phyloP scores from a whole-genome alignment of 169 alveolate genomes.

The Cryptosporidium xiaoi region DNA sequence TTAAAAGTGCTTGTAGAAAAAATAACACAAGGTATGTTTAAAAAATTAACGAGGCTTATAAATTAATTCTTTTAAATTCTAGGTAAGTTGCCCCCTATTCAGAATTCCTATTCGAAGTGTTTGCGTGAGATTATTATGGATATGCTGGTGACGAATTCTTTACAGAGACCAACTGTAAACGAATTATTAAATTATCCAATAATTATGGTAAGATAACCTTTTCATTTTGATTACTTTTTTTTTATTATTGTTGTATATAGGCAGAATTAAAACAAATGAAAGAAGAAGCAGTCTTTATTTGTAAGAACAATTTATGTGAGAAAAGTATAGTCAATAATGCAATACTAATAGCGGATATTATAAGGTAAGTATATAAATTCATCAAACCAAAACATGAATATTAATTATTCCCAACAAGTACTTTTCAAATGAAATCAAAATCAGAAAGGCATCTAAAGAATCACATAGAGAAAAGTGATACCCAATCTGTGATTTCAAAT shows the following conservation, averaged over 20 bases:
- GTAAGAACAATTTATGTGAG: slow-evolving; percentile 22
- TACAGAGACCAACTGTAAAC: slow-evolving; percentile 61
- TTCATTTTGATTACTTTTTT: not conserved
- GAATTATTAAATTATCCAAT: slow-evolving; percentile 51
- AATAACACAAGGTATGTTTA: slow-evolving; percentile 77
- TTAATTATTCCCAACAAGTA: too few species aligned
- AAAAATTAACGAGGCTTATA: not conserved
- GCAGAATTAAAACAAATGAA: slow-evolving; percentile 42
- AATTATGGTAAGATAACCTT: slow-evolving; percentile 55
- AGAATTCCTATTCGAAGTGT: slow-evolving; percentile 30
- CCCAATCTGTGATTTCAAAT: too few species aligned
- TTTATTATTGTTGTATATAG: not conserved
- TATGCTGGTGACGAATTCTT: slow-evolving; percentile 43
- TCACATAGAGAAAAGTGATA: too few species aligned
- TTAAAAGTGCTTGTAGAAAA: slow-evolving; percentile 88
- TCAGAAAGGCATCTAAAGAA: too few species aligned
- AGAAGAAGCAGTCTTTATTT: slow-evolving; percentile 40
- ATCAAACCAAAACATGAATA: too few species aligned
- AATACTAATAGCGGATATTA: slow-evolving; percentile 20
- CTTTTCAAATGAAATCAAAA: too few species aligned
- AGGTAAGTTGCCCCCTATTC: slow-evolving; percentile 44
- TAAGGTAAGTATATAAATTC: slow-evolving; percentile 16
- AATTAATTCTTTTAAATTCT: not conserved
- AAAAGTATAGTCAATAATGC: slow-evolving; percentile 19
- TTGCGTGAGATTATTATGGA: slow-evolving; percentile 61